A percentile compares a stretch with the other conserved stretches of the same genome.
Evolutionary conservation across 2,329 filamentous ascomycete species (phyloP).

Genomic region (Coleophoma eucalyptorum): DNA sequence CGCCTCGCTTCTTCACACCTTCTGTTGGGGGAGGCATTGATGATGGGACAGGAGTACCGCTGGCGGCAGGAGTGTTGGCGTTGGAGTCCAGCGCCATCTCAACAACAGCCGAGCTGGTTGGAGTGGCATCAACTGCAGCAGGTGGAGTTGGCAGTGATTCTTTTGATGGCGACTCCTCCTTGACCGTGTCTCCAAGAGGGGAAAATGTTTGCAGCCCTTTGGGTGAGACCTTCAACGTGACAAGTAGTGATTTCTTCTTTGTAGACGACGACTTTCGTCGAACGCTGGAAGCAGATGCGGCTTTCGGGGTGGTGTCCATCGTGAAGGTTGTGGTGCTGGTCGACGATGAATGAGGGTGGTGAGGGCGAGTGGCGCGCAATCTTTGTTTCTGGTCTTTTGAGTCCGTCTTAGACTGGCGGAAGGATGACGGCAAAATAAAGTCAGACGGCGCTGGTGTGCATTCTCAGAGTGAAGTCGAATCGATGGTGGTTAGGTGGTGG

Average conservation of each 20-base stretch:
- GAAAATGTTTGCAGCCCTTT: conserved; percentile 46
- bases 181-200: conserved; percentile 37
- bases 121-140: conserved; percentile 25
- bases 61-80: conserved; percentile 53
- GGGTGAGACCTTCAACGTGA: conserved; percentile 51
- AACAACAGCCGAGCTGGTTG: conserved; percentile 42
- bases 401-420: background rate
- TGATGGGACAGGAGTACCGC: conserved; percentile 50
- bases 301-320: conserved; percentile 22
- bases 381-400: background rate
- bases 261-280: conserved; percentile 19
- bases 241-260: conserved; percentile 31
- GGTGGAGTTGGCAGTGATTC: conserved; percentile 30
- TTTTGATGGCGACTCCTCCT: conserved; percentile 36
- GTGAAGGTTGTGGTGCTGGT: conserved; percentile 7
- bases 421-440: background rate
- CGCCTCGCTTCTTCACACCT: conserved; percentile 70
- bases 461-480: background rate
- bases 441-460: background rate
- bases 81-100: conserved; percentile 53
- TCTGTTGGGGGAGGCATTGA: conserved; percentile 57
- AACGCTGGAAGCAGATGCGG: conserved; percentile 8
- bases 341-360: background rate
- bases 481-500: no score
- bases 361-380: background rate